Evolutionary conservation across 2,329 filamentous ascomycete species (phyloP).

Genomic region (Fusarium fujikuroi): DNA sequence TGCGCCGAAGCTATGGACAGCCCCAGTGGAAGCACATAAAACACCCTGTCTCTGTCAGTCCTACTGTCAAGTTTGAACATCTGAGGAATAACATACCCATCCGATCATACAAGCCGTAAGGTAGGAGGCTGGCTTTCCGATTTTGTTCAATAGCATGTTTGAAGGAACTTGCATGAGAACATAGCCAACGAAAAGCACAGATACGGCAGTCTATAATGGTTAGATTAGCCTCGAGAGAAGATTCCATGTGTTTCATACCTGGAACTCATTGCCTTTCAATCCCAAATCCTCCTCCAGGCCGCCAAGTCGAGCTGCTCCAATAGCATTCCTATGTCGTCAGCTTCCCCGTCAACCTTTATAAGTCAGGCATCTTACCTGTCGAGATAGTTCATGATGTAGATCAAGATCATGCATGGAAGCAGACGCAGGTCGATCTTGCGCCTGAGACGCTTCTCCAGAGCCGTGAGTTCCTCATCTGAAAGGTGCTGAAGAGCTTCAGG

Average conservation of each 20-base stretch:
- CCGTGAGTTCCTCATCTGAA: neutral
- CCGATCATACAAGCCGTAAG: neutral
- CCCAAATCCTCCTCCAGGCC: conserved; percentile 3
- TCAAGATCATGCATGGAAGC: conserved; percentile 3
- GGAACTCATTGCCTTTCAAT: conserved; percentile 1
- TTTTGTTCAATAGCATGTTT: conserved; percentile 21
- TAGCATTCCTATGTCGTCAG: neutral
- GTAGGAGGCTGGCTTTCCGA: conserved; percentile 15
- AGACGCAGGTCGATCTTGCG: conserved; percentile 1
- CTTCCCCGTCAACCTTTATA: neutral
- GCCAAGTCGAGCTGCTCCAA: conserved; percentile 7
- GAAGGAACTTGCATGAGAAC: conserved; percentile 22
- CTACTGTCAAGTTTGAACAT: rapidly evolving
- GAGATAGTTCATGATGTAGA: conserved; percentile 12
- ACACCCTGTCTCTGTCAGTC: neutral
- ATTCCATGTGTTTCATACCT: neutral
- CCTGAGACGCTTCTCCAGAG: neutral
- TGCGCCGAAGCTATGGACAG: conserved; percentile 5
- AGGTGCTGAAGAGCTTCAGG: neutral
- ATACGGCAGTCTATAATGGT: neutral
- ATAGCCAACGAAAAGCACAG: conserved; percentile 15
- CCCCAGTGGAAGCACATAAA: conserved; percentile 1
- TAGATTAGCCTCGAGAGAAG: neutral
- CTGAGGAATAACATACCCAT: neutral
- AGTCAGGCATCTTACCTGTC: neutral